A percentile compares a stretch with the other conserved stretches of the same genome.
Evolutionary conservation across 1,139 yeast genomes (phyloP).

Genomic region (Lodderomyces oxycetoniae): DNA sequence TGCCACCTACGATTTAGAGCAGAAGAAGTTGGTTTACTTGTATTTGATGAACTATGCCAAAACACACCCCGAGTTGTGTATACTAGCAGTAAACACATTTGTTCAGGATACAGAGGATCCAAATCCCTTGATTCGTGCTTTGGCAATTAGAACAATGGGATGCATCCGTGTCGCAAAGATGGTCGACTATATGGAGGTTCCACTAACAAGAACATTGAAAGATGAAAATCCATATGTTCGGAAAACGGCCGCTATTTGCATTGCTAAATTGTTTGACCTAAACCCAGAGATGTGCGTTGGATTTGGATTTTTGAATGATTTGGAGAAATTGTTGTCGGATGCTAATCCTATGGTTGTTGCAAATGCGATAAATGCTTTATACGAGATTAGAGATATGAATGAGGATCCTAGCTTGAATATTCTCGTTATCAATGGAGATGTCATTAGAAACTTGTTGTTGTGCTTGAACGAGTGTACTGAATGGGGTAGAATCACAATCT

Average conservation of each 20-base stretch:
- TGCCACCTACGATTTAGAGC: constrained; percentile 95
- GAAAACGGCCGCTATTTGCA: constrained; percentile 96
- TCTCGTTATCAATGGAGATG: constrained; percentile 36
- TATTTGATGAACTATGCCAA: constrained; percentile 97
- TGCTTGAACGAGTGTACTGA: constrained; percentile 97
- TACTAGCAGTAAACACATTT: constrained; percentile 95
- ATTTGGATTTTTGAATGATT: constrained; percentile 73
- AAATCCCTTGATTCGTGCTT: constrained; percentile 90
- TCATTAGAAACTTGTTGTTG: constrained; percentile 62
- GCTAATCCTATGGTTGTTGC: constrained; percentile 97
- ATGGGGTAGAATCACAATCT: constrained; percentile 94
- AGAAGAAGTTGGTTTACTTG: constrained; percentile 90
- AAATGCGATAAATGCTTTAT: constrained; percentile 80
- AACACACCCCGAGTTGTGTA: constrained; percentile 91
- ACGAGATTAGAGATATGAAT: constrained; percentile 69
- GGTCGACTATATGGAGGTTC: constrained; percentile 91
- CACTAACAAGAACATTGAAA: constrained; percentile 73
- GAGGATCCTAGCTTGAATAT: constrained; percentile 46
- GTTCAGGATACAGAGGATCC: constrained; percentile 96
- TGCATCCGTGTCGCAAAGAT: constrained; percentile 93
- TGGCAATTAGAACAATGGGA: constrained; percentile 98
- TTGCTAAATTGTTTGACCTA: constrained; percentile 89
- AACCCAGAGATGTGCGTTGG: constrained; percentile 78
- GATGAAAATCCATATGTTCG: constrained; percentile 98
- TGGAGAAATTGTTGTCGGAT: constrained; percentile 72